These are phyloP conservation scores for Linnemannia zychae DNA, from an alignment of 192 early-diverging fungal species.

Conservation along the genomic window DNA sequence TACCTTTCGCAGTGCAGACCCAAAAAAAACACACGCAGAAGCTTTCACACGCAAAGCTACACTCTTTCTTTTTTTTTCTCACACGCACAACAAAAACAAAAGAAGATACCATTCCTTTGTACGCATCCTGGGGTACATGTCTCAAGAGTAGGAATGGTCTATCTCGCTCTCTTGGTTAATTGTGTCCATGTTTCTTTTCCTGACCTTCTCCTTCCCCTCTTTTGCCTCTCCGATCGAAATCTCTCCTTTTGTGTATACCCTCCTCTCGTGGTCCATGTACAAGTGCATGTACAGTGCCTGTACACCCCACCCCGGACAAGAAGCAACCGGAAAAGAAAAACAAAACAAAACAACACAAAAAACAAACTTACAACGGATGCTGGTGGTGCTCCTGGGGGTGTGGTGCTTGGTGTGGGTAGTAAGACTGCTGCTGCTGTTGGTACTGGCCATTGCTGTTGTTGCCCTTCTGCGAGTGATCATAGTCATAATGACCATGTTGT, in stretches of 20 bases:
- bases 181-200: neutral
- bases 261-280: neutral
- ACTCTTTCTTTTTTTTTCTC: neutral
- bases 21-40: neutral
- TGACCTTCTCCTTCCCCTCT: neutral
- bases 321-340: neutral
- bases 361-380: slow-evolving; percentile 27
- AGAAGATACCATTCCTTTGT: slow-evolving; percentile 1
- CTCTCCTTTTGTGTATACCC: neutral
- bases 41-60: neutral
- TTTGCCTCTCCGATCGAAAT: slow-evolving; percentile 8
- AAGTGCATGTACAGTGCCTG: neutral
- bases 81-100: neutral
- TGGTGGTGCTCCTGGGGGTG: slow-evolving; percentile 36
- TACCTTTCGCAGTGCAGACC: neutral
- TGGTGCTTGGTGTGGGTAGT: slow-evolving; percentile 40
- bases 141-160: neutral
- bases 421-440: slow-evolving; percentile 29
- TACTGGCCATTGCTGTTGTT: neutral
- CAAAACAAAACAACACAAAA: neutral
- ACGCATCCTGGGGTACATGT: slow-evolving; percentile 1
- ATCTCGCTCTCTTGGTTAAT: neutral
- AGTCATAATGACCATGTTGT: slow-evolving; percentile 30
- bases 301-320: neutral
- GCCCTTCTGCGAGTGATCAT: slow-evolving; percentile 12